Conservation (phyloP, 1,284 basidiomycete species). For the Cryptococcus sp. region DNA sequence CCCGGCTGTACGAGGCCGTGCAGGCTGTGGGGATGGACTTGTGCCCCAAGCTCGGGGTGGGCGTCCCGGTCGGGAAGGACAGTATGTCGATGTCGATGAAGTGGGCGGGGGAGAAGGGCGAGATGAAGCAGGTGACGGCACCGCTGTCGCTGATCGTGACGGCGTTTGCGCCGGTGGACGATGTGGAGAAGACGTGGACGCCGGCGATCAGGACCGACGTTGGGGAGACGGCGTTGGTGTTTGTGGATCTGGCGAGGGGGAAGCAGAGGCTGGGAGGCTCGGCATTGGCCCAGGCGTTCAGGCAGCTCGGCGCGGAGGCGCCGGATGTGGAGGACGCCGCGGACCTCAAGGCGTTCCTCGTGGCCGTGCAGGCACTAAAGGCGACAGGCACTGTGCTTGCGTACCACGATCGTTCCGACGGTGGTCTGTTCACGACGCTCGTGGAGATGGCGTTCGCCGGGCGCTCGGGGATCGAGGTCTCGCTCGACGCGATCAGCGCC, state of each 20-base stretch:
- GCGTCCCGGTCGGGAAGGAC: conserved; percentile 97
- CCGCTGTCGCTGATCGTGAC: conserved; percentile 92
- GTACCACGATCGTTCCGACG: conserved; percentile 97
- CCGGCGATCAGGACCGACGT: conserved; percentile 73
- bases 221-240: conserved; percentile 67
- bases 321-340: conserved; percentile 83
- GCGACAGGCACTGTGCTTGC: conserved; percentile 69
- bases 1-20: conserved; percentile 87
- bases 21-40: conserved; percentile 88
- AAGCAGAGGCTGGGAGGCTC: conserved; percentile 90
- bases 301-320: conserved; percentile 79
- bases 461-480: conserved; percentile 63
- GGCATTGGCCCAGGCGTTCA: conserved; percentile 90
- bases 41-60: conserved; percentile 89
- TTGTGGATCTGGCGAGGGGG: conserved; percentile 84
- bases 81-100: conserved; percentile 99
- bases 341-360: conserved; percentile 76
- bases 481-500: conserved; percentile 53
- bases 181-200: conserved; percentile 85
- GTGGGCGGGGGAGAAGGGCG: conserved; percentile 64
- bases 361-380: conserved; percentile 68
- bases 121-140: conserved; percentile 76
- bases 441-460: conserved; percentile 98
- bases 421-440: conserved; percentile 85
- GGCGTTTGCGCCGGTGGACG: conserved; percentile 83